Evolutionary conservation across 805 yeast species (phyloP).

Genomic region (Wickerhamiella australiensis): DNA sequence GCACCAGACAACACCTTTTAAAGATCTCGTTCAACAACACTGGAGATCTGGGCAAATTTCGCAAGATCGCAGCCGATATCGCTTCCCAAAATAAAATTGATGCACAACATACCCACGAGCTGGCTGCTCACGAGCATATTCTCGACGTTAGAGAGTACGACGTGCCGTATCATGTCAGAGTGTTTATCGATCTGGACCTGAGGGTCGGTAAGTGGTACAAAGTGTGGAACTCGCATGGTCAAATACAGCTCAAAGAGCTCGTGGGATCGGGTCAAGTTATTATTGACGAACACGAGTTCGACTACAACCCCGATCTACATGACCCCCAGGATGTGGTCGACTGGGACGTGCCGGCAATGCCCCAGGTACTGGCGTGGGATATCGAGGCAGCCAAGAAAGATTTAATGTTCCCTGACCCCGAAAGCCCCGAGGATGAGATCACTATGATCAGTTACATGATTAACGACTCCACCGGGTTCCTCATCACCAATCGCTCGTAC

Average conservation of each 20-base stretch:
- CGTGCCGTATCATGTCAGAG: slow-evolving; percentile 93
- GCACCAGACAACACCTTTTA: slow-evolving; percentile 52
- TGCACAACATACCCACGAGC: slow-evolving; percentile 29
- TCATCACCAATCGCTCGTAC: slow-evolving; percentile 89
- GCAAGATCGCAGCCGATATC: slow-evolving; percentile 57
- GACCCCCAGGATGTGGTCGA: slow-evolving; percentile 8
- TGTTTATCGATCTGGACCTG: slow-evolving; percentile 70
- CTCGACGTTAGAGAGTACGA: slow-evolving; percentile 86
- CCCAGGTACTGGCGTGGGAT: slow-evolving; percentile 74
- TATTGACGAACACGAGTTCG: slow-evolving; percentile 9
- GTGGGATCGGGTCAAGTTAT: neutral
- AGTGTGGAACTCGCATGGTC: slow-evolving; percentile 52
- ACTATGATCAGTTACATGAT: slow-evolving; percentile 99
- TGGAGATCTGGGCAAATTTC: slow-evolving; percentile 60
- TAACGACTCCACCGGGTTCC: slow-evolving; percentile 80
- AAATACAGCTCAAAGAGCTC: slow-evolving; percentile 41
- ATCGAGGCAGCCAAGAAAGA: slow-evolving; percentile 97
- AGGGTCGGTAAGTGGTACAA: slow-evolving; percentile 95
- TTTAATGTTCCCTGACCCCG: slow-evolving; percentile 85
- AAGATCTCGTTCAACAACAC: slow-evolving; percentile 64
- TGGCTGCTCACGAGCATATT: slow-evolving; percentile 41
- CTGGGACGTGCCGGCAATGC: slow-evolving; percentile 13
- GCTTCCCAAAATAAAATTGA: slow-evolving; percentile 54
- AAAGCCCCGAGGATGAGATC: slow-evolving; percentile 57
- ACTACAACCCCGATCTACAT: slow-evolving; percentile 8